phyloP scores from a whole-genome alignment of 2,329 filamentous ascomycete species.

The Aspergillaceae sp. region DNA sequence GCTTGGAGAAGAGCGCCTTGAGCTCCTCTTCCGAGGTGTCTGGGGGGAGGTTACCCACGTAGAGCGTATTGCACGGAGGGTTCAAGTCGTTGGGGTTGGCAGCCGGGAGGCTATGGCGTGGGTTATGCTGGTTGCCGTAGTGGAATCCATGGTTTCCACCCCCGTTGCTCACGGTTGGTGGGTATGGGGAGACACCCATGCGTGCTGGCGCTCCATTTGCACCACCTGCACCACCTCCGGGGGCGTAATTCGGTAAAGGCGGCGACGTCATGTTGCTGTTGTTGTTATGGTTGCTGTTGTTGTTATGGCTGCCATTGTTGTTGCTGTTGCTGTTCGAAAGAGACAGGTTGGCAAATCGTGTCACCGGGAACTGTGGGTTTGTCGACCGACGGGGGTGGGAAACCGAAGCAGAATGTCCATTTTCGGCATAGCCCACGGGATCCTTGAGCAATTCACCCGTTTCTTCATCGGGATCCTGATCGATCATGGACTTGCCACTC shows the following conservation, averaged over 20 bases:
- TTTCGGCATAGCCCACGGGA: conserved; percentile 61
- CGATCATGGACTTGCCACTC: conserved; percentile 56
- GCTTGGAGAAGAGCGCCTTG: conserved; percentile 85
- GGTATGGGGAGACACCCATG: conserved; percentile 46
- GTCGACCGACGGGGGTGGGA: conserved; percentile 54
- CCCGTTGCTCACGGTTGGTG: conserved; percentile 48
- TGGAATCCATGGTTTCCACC: conserved; percentile 47
- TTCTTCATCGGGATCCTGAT: conserved; percentile 56
- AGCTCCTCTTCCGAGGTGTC: conserved; percentile 93
- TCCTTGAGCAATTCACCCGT: conserved; percentile 55
- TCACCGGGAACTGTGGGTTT: conserved; percentile 61
- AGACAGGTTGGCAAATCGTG: conserved; percentile 60
- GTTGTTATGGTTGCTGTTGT: no score
- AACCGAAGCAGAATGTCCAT: conserved; percentile 44
- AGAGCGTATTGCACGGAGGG: conserved; percentile 93
- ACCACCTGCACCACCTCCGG: not conserved
- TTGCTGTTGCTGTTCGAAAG: conserved; percentile 49
- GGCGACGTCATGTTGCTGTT: conserved; percentile 43
- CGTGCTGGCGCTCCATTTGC: conserved; percentile 40
- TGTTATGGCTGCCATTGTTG: no score
- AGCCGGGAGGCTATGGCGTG: conserved; percentile 66
- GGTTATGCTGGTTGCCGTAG: conserved; percentile 48
- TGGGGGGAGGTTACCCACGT: conserved; percentile 91
- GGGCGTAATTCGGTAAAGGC: conserved; percentile 43
- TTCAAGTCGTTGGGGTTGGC: conserved; percentile 94